Evolutionary conservation across 2,329 filamentous ascomycete species (phyloP), one percentile per base, ranked within the genome.

Genomic region (Macrophomina tecta): DNA sequence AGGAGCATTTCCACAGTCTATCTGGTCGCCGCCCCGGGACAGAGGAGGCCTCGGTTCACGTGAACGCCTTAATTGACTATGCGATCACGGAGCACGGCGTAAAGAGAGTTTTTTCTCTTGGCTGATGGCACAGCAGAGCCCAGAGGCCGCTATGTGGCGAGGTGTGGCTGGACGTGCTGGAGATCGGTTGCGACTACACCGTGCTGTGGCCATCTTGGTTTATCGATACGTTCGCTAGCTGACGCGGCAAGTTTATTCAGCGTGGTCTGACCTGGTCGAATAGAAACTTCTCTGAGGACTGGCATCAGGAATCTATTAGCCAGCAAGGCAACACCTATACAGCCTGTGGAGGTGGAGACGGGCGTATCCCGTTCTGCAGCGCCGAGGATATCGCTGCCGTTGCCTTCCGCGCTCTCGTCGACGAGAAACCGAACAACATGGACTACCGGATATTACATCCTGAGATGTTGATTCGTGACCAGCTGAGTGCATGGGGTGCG

Each of bases 131-230:
- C 75, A 0, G 61, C 80, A 4, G 74, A 79, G 40, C 72, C 76
- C 6, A 18, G 46, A 9, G 23, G 0, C 18, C 18, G n/a, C 46
- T 11, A 18, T n/a, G 81, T 79, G 79, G 78, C 0, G 68, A 74
- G 52, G 76, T 82, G n/a, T 78, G 80, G 61, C 70, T 73, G 38
- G 80, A 82, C 65, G 69, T 84, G 30, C 68, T 73, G 9, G 73
- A 78, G 4, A 12, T 81, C 2, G 74, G 77, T 16, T 69, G 81
- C 1, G 80, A 81, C 63, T 18, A 38, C 18, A 14, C 18, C 0
- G 77, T 82, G 11, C 66, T 85, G 69, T 71, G 81, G 67, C 81
- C 83, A 5, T 82, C 78, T 16, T 86, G 82, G 81, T 85, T 85
- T 66, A 82, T 82, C 73, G 75, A 81, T 81, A 72, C 67, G 74